Evolutionary conservation across 2,329 filamentous ascomycete genomes (phyloP), one percentile per base, ranked within the genome.

Genomic region (Trichoderma sp.): DNA sequence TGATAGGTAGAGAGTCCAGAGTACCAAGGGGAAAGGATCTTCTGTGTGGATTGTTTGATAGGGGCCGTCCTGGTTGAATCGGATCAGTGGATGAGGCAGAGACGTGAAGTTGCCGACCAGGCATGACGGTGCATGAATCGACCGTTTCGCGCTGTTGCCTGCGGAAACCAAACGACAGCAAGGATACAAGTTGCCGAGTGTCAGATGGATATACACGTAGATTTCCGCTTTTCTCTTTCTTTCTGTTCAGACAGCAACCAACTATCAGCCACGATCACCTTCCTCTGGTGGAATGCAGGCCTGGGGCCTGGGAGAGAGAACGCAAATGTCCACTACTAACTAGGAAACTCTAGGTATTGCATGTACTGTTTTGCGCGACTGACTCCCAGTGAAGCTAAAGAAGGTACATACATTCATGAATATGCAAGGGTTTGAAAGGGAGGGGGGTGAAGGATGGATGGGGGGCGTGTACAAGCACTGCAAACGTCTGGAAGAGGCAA

Each of bases 241-340:
- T 39, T 39, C 12, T 14, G 34, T 14, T 39, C 5, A 39, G 34
- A 39, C 12, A 39, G 12, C 2, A 39, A 39, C 5, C 34, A 39
- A 39, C 34, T 39, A 14, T 30, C 6, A 30, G 6, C 7, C 7
- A 30, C 28, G 1, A 4, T 39, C 4, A 39, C 28, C 21, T 56
- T 21, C 39, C 52, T 28, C 14, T 60, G 57, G 26, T 51, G 57
- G 57, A 60, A 60, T 60, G 57, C 51, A 30, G 30, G 45, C 39
- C 19, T 43, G 44, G 47, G 19, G 30, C 21, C 57, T 24, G 21
- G 21, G 21, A 24, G 21, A 24, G 45, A 28, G 34, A 61, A 51
- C 58, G 58, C 47, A 24, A 34, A 51, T 61, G 21, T 51, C 58
- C 58, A 51, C 58, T 39, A 39, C 34, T 10, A 39, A 39, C 10